These are phyloP conservation scores for Irpex lacteus DNA, from an alignment of 1,284 basidiomycete species.

Conservation along the genomic window DNA sequence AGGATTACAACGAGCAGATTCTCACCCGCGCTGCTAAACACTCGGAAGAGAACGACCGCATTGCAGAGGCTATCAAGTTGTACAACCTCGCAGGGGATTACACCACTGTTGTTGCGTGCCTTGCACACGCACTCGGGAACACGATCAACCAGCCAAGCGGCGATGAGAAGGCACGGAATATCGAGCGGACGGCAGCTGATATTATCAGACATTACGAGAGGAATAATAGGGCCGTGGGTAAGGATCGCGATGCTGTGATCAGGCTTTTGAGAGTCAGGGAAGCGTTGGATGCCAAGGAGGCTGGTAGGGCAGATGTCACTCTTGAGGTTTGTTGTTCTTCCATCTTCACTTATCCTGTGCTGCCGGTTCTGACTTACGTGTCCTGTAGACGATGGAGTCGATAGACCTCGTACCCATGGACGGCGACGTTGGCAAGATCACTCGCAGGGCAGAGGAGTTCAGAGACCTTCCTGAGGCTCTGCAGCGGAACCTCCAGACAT, in stretches of 20 bases:
- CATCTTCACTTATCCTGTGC: not conserved
- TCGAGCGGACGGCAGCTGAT: constrained; percentile 79
- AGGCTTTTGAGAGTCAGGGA: constrained; percentile 81
- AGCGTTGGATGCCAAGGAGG: constrained; percentile 76
- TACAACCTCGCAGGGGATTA: constrained; percentile 96
- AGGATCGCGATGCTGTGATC: constrained; percentile 77
- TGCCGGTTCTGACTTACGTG: not conserved
- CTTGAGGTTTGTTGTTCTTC: constrained; percentile 61
- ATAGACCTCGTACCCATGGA: constrained; percentile 90
- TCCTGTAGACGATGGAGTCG: constrained; percentile 74
- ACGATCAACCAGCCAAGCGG: constrained; percentile 69
- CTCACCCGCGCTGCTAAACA: constrained; percentile 80
- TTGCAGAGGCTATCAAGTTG: constrained; percentile 90
- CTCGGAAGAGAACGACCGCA: constrained; percentile 74
- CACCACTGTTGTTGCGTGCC: constrained; percentile 82
- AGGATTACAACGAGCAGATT: constrained; percentile 81
- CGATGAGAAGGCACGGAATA: constrained; percentile 63
- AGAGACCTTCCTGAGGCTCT: constrained; percentile 84
- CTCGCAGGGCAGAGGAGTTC: constrained; percentile 88
- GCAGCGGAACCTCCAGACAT: constrained; percentile 86
- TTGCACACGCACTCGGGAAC: constrained; percentile 89
- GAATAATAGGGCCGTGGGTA: constrained; percentile 71
- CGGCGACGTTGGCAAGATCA: constrained; percentile 84
- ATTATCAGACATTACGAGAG: constrained; percentile 88
- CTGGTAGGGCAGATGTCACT: constrained; percentile 73